Evolutionary conservation across 2,329 filamentous ascomycete genomes (phyloP).

Genomic region (Ophiostoma populinum): DNA sequence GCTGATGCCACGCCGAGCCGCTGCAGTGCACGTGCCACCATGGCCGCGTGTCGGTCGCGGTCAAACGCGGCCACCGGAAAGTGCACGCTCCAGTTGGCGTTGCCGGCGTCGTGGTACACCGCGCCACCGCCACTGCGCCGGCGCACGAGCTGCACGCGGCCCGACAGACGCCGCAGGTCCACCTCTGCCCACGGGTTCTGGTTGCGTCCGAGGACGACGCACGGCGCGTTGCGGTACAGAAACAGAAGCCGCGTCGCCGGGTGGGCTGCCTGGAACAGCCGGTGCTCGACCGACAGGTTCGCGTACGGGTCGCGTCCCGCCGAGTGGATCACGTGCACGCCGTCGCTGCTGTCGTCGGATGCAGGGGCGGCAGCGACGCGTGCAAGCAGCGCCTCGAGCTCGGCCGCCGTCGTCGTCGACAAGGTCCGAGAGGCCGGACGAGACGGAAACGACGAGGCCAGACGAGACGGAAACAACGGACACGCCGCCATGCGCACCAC

Average conservation of each 20-base stretch:
- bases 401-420: slow-evolving; percentile 1
- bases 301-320: slow-evolving; percentile 57
- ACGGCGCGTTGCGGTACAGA: slow-evolving; percentile 74
- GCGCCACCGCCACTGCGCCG: slow-evolving; percentile 78
- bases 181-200: slow-evolving; percentile 96
- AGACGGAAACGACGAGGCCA: too few species aligned
- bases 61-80: slow-evolving; percentile 62
- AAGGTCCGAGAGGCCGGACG: too few species aligned
- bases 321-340: slow-evolving; percentile 53
- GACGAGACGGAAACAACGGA: too few species aligned
- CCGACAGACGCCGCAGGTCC: slow-evolving; percentile 45
- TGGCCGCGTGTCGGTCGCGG: slow-evolving; percentile 72
- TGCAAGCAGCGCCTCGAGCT: slow-evolving; percentile 3
- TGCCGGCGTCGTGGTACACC: slow-evolving; percentile 85
- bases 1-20: slow-evolving; percentile 46
- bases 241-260: slow-evolving; percentile 63
- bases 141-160: slow-evolving; percentile 47
- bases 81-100: slow-evolving; percentile 90
- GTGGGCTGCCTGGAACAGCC: slow-evolving; percentile 59
- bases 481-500: not conserved
- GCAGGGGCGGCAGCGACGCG: not conserved
- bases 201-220: slow-evolving; percentile 83
- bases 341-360: not conserved
- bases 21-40: slow-evolving; percentile 74
- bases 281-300: slow-evolving; percentile 89